Base-by-base conservation (phyloP, 2,329 filamentous ascomycete species). In the Amauroascus verrucosus region DNA sequence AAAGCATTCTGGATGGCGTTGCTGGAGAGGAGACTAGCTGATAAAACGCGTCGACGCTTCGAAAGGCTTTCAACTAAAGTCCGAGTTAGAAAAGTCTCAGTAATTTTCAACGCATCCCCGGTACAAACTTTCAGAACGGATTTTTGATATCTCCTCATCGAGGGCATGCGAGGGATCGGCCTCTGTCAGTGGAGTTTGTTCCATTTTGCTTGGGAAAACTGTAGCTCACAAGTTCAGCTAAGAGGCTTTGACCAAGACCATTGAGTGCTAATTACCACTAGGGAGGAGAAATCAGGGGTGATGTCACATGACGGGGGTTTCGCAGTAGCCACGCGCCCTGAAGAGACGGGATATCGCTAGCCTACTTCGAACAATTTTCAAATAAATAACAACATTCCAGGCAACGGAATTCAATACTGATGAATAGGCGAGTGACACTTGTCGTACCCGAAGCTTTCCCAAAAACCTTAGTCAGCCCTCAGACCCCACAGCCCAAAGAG, bases 21-120 rank as follows among this genome's bases (percentile, higher is more conserved):
- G 3, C 70, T 72, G n/a, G 69, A 63, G 43, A 75, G 65, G 20
- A 75, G 64, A 53, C 70, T 71, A 2, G 68, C 66, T 33, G 69
- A 60, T 9, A 74, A 65, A 48, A 72, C 60, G 44, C 66, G 66
- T 55, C 67, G 66, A 48, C 64, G 69, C 43, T 64, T 63, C 51
- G 68, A 65, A 40, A 74, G 67, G 9, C 59, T 64, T 38, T 63
- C 64, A 54, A 75, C 71, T 74, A 47, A 16, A 60, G 57, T 32
- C 38, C 11, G 30, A 20, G 22, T 51, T 44, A 26, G 20, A 6
- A 16, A 30, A 32, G 22, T 6, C 11, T 13, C 35, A 30, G 49
- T 33, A 13, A 16, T 16, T 18, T 4, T 6, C 6, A 30, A 46
- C 41, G 30, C 41, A 32, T 45, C n/a, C 35, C 40, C 6, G 38